Base-by-base conservation (phyloP, 169 alveolate species). In the Plasmodium inui region DNA sequence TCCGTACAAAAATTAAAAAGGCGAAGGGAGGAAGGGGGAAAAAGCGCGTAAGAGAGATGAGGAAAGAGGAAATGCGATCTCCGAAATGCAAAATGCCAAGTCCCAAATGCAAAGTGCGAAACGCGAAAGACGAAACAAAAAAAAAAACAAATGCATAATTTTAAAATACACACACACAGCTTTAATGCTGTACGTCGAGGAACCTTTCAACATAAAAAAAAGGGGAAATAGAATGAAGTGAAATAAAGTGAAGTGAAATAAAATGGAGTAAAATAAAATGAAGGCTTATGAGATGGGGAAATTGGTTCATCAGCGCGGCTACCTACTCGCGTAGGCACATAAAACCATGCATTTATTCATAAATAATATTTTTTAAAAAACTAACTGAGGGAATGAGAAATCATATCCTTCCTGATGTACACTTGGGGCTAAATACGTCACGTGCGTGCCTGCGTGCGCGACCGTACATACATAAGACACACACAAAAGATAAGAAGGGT, bases 121-220 rank as follows among this genome's bases (percentile, higher is more conserved):
- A 22, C n/a, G 76, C 34, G 34, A 67, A 67, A 67, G 41, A 67
- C 14, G 37, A 67, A 67, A 84, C 83, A 84, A 22, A 70, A 41
- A 70, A 84, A 84, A 67, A 84, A 84, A 84, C 83, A 84, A 84
- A 84, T 84, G 34, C 19, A 70, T 12, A 28, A 70, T 71, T 84
- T 84, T 28, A 70, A 84, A 84, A 84, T 32, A 44, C 72, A 8
- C n/a, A 10, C 37, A 14, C 32, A 34, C 8, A 61, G 7, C 71
- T 78, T 17, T 41, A 28, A 78, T 26, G 44, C 50, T 19, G 30
- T 8, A 78, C 12, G 67, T 28, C 41, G 39, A 55, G 37, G 70
- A 4, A 17, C 67, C 67, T 17, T 81, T 55, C 22, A 79, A 39
- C 89, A 81, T 53, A 82, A 82, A 82, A 82, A 82, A 26, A 28